Conservation (phyloP, 164 flowering plant genomes). For the Nelumbo lutea region DNA sequence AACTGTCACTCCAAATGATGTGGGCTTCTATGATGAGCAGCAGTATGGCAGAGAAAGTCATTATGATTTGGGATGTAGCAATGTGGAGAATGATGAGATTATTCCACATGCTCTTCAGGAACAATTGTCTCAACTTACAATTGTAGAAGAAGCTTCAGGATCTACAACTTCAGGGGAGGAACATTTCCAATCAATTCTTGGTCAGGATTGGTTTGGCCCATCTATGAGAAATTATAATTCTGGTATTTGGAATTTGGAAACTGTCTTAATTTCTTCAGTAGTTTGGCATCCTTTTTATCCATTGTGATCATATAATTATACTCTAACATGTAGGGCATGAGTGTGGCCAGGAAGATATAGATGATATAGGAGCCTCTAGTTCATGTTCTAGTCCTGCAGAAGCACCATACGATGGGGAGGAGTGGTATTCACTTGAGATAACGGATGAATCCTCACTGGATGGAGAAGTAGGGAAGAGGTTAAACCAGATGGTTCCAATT, state of each 20-base stretch:
- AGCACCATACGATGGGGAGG: constrained; percentile 47
- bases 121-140: constrained; percentile 63
- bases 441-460: constrained; percentile 59
- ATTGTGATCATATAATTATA: background rate
- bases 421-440: constrained; percentile 44
- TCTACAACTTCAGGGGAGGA: constrained; percentile 36
- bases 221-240: constrained; percentile 29
- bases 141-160: constrained; percentile 54
- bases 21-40: constrained; percentile 30
- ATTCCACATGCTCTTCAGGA: constrained; percentile 70
- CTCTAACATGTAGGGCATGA: constrained; percentile 37
- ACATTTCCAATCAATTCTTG: constrained; percentile 39
- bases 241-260: constrained; percentile 24
- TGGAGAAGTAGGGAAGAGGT: constrained; percentile 75
- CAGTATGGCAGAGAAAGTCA: constrained; percentile 31
- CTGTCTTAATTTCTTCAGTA: background rate
- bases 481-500: constrained; percentile 67
- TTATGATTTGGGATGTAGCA: constrained; percentile 24
- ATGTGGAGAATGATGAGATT: constrained; percentile 54
- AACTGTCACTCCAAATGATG: constrained; percentile 29
- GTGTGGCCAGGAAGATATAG: constrained; percentile 36
- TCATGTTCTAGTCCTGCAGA: constrained; percentile 65
- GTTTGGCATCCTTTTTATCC: background rate
- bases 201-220: constrained; percentile 50
- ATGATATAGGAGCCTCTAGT: constrained; percentile 39